A percentile compares a stretch with the other conserved stretches of the same genome.
Conservation (phyloP, 805 yeast species). For the Candida ficus region DNA sequence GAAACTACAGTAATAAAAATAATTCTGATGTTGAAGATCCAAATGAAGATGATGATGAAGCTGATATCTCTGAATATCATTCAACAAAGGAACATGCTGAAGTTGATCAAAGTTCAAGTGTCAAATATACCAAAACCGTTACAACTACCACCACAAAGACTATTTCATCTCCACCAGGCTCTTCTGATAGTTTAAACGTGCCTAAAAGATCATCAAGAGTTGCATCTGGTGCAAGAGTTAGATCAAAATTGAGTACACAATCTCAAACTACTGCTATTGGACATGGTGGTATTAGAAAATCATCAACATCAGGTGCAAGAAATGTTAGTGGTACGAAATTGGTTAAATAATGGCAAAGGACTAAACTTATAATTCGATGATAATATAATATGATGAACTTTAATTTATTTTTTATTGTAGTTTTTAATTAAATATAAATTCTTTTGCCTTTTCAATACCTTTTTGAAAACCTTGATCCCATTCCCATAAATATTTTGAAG, state of each 20-base stretch:
- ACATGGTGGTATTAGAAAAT: constrained; percentile 25
- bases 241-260: constrained; percentile 24
- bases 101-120: constrained; percentile 12
- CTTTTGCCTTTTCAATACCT: constrained; percentile 37
- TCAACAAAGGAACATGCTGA: constrained; percentile 19
- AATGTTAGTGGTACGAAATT: constrained; percentile 21
- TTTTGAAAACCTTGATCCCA: constrained; percentile 82
- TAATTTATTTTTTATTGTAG: neutral
- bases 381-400: neutral
- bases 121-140: constrained; percentile 23
- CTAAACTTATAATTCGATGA: too few species aligned
- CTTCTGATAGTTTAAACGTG: constrained; percentile 18
- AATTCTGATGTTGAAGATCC: constrained; percentile 25
- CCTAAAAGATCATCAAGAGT: constrained; percentile 24
- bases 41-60: constrained; percentile 25
- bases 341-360: constrained; percentile 5
- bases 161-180: constrained; percentile 26
- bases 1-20: constrained; percentile 22
- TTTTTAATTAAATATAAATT: neutral
- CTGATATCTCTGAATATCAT: constrained; percentile 12
- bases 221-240: constrained; percentile 27
- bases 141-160: constrained; percentile 27
- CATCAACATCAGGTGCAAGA: constrained; percentile 18
- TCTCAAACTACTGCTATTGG: constrained; percentile 17
- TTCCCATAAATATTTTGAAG: constrained; percentile 67